Percentiles rank a stretch among this genome's conserved stretches.
Evolutionary conservation across 2,329 filamentous ascomycete species (phyloP).

Genomic region (Pseudogymnoascus sp.): DNA sequence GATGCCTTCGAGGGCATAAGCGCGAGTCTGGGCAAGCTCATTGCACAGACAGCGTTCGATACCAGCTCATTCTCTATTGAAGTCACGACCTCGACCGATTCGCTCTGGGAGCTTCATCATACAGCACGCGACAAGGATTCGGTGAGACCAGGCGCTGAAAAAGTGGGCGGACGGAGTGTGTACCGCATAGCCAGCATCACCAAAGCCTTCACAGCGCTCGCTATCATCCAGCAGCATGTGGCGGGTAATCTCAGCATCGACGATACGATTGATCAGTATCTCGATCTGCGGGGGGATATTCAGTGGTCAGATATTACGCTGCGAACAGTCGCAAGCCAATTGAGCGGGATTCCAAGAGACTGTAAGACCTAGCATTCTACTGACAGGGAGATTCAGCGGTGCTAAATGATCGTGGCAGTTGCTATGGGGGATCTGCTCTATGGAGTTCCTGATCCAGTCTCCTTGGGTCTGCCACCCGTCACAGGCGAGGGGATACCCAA

Average conservation of each 20-base stretch:
- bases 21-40: not conserved
- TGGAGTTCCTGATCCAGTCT: not conserved
- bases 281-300: slow-evolving; percentile 17
- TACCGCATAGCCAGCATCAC: slow-evolving; percentile 13
- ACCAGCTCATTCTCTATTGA: slow-evolving; percentile 6
- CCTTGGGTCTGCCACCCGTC: slow-evolving; percentile 1
- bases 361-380: slow-evolving; percentile 14
- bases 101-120: slow-evolving; percentile 7
- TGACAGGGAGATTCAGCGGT: no score
- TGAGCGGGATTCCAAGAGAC: slow-evolving; percentile 25
- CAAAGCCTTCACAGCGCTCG: slow-evolving; percentile 22
- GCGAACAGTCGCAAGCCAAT: slow-evolving; percentile 22
- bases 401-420: not conserved
- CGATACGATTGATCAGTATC: slow-evolving; percentile 22
- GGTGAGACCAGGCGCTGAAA: not conserved
- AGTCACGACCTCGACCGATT: slow-evolving; percentile 5
- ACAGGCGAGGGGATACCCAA: not conserved
- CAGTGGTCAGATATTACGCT: slow-evolving; percentile 25
- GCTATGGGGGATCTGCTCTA: not conserved
- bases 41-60: not conserved
- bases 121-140: slow-evolving; percentile 8
- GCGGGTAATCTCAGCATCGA: slow-evolving; percentile 24
- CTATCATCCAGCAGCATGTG: slow-evolving; percentile 24
- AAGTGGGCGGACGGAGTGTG: not conserved
- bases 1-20: not conserved